phyloP scores from a whole-genome alignment of 495 filamentous ascomycete species.

The Daldinia bambusicola region DNA sequence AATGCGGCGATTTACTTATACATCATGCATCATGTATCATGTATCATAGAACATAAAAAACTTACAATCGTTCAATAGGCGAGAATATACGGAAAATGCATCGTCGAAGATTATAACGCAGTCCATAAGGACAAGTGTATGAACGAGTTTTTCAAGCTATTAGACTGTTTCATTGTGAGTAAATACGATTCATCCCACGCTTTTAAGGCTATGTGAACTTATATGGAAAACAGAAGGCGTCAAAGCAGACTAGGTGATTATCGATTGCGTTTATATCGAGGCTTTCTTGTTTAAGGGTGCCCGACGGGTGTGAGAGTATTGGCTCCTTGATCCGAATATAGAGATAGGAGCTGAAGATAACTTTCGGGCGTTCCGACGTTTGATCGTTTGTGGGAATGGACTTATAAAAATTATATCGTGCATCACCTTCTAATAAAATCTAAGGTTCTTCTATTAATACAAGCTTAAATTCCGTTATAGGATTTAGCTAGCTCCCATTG shows the following conservation, averaged over 20 bases:
- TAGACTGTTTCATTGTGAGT: conserved; percentile 84
- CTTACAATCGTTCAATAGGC: conserved; percentile 62
- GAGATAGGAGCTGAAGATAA: no score
- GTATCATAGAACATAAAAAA: not conserved
- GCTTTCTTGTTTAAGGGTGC: not conserved
- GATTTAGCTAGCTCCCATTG: no score
- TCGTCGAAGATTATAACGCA: conserved; percentile 89
- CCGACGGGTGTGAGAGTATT: not conserved
- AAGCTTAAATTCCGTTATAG: no score
- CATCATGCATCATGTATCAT: not conserved
- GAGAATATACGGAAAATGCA: conserved; percentile 88
- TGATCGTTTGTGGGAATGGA: no score
- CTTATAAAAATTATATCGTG: no score
- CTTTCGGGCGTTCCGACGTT: no score
- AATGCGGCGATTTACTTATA: not conserved
- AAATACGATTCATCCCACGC: not conserved
- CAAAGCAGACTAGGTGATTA: conserved; percentile 29
- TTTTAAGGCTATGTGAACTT: conserved; percentile 7
- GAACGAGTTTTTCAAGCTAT: conserved; percentile 80
- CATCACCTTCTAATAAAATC: no score
- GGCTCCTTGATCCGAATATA: not conserved
- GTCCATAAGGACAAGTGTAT: conserved; percentile 92
- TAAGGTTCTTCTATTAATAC: no score
- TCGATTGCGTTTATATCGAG: not conserved
- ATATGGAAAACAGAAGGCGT: conserved; percentile 34